A percentile compares a stretch with the other conserved stretches of the same genome.
Conservation (phyloP, 345 rosid species). For the Gynandropsis gynandra region DNA sequence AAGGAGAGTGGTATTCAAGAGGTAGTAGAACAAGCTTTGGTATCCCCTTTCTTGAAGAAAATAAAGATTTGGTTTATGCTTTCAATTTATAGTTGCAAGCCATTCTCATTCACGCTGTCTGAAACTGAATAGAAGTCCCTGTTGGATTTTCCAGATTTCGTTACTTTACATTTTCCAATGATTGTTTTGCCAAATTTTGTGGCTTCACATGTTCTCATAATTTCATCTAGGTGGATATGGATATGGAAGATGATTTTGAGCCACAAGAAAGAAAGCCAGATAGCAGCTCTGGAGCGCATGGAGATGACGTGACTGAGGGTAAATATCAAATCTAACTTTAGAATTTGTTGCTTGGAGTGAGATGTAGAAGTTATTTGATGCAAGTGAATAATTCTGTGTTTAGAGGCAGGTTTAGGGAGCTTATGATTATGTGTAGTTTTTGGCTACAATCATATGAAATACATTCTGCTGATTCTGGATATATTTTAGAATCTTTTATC, state of each 20-base stretch:
- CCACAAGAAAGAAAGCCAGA: slow-evolving; percentile 38
- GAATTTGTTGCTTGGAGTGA: no score
- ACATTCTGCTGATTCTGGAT: no score
- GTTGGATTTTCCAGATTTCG: background rate
- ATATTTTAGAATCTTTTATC: no score
- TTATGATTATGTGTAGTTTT: no score
- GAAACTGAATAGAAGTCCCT: no score
- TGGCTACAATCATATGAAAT: no score
- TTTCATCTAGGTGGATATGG: slow-evolving; percentile 81
- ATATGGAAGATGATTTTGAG: slow-evolving; percentile 67
- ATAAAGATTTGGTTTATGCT: slow-evolving; percentile 9
- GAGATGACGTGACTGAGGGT: slow-evolving; percentile 41
- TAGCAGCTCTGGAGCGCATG: slow-evolving; percentile 20
- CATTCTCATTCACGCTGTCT: no score
- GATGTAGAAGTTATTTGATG: no score
- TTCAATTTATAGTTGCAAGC: slow-evolving; percentile 9
- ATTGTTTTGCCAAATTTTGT: background rate
- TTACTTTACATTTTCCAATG: background rate
- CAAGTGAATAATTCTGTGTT: no score
- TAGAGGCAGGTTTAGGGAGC: no score
- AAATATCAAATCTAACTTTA: slow-evolving; percentile 13
- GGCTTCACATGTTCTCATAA: slow-evolving; percentile 13
- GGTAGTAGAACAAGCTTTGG: slow-evolving; percentile 40
- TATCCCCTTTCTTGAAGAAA: slow-evolving; percentile 1
- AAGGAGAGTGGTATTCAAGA: slow-evolving; percentile 76